Base-by-base conservation (phyloP, 768 basidiomycete species). In the Coprinellus aureogranulatus region DNA sequence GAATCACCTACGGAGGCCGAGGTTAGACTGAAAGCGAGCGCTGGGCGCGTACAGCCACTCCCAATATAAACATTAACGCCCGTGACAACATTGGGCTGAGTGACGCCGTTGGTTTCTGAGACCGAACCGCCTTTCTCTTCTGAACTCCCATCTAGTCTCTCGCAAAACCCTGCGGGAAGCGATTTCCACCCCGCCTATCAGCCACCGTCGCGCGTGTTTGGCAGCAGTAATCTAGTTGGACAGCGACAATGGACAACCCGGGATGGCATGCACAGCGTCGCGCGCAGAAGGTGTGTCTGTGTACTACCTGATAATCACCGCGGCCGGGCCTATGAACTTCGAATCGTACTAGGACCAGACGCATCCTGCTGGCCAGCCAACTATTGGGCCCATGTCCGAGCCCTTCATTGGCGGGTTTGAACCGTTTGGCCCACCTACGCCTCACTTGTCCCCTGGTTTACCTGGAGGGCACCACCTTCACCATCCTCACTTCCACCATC, bases 221-320 rank as follows among this genome's bases (percentile, higher is more conserved):
- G 14, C 34, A 34, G 41, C 9, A 44, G 49, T 45, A 14, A 23
- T 42, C 47, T 54, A 20, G 46, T 23, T 44, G 23, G 23, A 52
- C 50, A 52, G 50, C 31, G 22, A 8, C n/a, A 37, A 91, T 92
- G 89, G 91, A 92, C 67, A 84, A 81, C 57, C 74, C 84, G 54
- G 92, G 91, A 56, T 92, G 90, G 90, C 81, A 81, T 63, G 89
- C 89, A 34, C 77, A 77, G 16, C 80, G 84, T 53, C 80, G 81
- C 60, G 91, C 86, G 2, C 73, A 80, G 52, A 80, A 80, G 73
- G 86, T 80, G 61, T 58, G 75, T 63, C 26, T 14, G 26, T 8
- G 10, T 54, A 2, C 2, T 23, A 39, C 25, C 42, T 30, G 12
- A 10, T 14, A 8, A 23, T 28, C 22, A n/a, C n/a, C 37, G 28